Evolutionary conservation across 2,329 filamentous ascomycete species (phyloP).

Genomic region (Penicillium sp.): DNA sequence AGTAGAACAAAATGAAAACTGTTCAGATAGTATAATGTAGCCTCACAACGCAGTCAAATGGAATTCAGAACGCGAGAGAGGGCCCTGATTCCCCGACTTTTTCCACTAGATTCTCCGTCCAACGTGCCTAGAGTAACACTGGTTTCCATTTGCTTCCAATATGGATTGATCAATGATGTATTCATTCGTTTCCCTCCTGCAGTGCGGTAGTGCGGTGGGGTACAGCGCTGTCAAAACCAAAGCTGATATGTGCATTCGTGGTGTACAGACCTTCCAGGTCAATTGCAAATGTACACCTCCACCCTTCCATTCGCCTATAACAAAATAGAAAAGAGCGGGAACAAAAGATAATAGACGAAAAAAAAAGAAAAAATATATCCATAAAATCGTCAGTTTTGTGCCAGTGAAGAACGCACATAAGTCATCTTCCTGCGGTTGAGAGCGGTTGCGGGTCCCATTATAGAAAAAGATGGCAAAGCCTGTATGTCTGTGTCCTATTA

Average conservation of each 20-base stretch:
- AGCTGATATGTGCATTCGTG: not conserved
- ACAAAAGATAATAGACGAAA: constrained; percentile 11
- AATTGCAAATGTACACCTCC: constrained; percentile 7
- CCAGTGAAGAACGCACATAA: not conserved
- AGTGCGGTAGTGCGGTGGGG: not conserved
- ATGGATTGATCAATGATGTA: not conserved
- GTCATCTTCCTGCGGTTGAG: not conserved
- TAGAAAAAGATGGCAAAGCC: constrained; percentile 1
- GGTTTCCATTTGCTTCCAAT: not conserved
- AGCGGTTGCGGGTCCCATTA: not conserved
- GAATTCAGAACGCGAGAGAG: constrained; percentile 10
- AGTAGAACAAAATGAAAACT: too few relatives aligned
- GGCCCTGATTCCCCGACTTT: constrained; percentile 11
- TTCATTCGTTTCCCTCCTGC: constrained; percentile 1
- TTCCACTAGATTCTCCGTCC: not conserved
- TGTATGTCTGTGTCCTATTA: constrained; percentile 17
- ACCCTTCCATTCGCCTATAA: constrained; percentile 16
- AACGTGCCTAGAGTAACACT: constrained; percentile 1
- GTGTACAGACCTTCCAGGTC: constrained; percentile 8
- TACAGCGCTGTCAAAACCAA: not conserved
- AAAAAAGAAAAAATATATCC: constrained; percentile 7
- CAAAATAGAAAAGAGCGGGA: constrained; percentile 1
- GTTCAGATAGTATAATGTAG: not conserved
- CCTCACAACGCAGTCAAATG: not conserved
- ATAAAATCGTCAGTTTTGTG: constrained; percentile 10